These are phyloP conservation scores for Candida insectalens DNA, from an alignment of 805 yeast genomes.

Conservation along the genomic window DNA sequence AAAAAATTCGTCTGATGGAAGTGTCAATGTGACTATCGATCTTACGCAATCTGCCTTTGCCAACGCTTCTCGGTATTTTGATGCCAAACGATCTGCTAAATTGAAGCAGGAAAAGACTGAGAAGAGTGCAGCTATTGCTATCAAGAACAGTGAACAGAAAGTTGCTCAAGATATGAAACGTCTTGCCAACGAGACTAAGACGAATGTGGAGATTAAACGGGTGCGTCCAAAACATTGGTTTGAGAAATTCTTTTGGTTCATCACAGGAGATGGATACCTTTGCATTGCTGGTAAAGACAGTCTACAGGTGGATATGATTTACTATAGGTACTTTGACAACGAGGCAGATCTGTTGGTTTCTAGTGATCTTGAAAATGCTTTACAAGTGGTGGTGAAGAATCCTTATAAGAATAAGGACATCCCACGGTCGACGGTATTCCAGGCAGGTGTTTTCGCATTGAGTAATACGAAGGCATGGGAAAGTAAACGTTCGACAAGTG, in stretches of 20 bases:
- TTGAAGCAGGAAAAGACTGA: slow-evolving; percentile 76
- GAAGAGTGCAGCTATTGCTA: slow-evolving; percentile 64
- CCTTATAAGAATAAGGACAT: slow-evolving; percentile 60
- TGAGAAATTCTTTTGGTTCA: slow-evolving; percentile 91
- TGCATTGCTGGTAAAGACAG: slow-evolving; percentile 82
- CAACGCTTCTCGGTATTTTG: slow-evolving; percentile 76
- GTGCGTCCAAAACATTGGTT: slow-evolving; percentile 78
- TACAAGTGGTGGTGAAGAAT: slow-evolving; percentile 73
- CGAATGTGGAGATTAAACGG: slow-evolving; percentile 37
- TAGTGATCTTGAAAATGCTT: slow-evolving; percentile 64
- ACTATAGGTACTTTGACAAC: slow-evolving; percentile 61
- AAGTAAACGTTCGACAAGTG: slow-evolving; percentile 66
- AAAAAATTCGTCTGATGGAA: slow-evolving; percentile 6
- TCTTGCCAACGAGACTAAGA: slow-evolving; percentile 47
- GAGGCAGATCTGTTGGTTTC: slow-evolving; percentile 64
- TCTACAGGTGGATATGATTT: slow-evolving; percentile 70
- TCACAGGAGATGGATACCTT: slow-evolving; percentile 81
- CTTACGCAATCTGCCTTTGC: slow-evolving; percentile 73
- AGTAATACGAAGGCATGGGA: slow-evolving; percentile 88
- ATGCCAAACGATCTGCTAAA: slow-evolving; percentile 62
- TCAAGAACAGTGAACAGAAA: slow-evolving; percentile 73
- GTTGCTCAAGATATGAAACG: slow-evolving; percentile 64
- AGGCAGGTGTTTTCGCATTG: slow-evolving; percentile 82
- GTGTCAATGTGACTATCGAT: slow-evolving; percentile 53
- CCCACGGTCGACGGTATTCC: slow-evolving; percentile 81